Evolutionary conservation across 176 grass and related monocot genomes (phyloP).

Genomic region (Oryza australiensis): DNA sequence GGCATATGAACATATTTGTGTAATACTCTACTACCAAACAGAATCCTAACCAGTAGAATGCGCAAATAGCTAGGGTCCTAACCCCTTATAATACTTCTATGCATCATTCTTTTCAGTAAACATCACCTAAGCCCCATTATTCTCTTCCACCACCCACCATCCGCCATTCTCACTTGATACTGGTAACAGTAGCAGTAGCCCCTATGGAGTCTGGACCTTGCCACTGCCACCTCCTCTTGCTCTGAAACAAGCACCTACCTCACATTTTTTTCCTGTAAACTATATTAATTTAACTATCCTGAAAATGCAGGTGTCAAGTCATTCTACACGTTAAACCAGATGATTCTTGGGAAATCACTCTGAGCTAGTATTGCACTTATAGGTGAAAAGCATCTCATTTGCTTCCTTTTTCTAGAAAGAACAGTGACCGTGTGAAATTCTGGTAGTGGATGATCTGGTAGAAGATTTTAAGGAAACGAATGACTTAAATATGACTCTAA

Average conservation of each 20-base stretch:
- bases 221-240: not conserved
- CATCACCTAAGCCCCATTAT: not conserved
- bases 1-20: not conserved
- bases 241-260: not conserved
- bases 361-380: not conserved
- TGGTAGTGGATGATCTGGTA: slow-evolving; percentile 3
- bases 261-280: not conserved
- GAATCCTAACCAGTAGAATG: not conserved
- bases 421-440: not conserved
- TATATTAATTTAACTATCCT: not conserved
- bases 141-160: not conserved
- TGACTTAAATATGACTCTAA: not conserved
- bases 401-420: slow-evolving; percentile 3
- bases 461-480: not conserved
- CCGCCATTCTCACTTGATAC: not conserved
- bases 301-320: not conserved
- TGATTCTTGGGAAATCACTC: not conserved
- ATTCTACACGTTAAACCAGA: not conserved
- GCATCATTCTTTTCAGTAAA: not conserved
- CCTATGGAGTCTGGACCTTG: not conserved
- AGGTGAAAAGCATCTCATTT: not conserved
- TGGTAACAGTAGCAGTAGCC: not conserved
- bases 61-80: not conserved
- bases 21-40: not conserved
- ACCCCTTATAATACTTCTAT: not conserved